Base-by-base conservation (phyloP, 2,329 filamentous ascomycete genomes). In the Botrytis fragariae region DNA sequence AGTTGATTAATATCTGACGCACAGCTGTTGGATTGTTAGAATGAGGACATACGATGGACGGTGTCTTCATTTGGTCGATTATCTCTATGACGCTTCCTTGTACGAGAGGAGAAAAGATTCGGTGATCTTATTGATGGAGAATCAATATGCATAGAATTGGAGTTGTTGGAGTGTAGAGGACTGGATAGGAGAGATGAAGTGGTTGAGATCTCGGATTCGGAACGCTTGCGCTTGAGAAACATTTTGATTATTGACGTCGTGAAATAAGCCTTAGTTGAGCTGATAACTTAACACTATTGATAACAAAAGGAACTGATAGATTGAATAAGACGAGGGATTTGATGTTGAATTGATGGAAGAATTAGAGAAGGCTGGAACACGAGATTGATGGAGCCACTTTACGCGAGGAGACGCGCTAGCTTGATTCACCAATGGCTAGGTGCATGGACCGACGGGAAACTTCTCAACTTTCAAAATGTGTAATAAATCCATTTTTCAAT, bases 191-290 rank as follows among this genome's bases (percentile, higher is more conserved):
- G 83, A 74, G 82, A 81, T 69, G 84, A 85, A 51, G 84, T 84
- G 51, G 84, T 82, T 67, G 85, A 86, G 74, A 89, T 83, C 79
- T 89, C 87, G 35, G 87, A 87, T 72, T 86, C 84, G 77, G 89
- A 91, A 61, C 88, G 86, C 84, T 91, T 91, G 81, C 89, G 88
- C 80, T 91, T 91, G 79, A 89, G 82, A 39, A 85, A 80, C 87
- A 88, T 89, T 25, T 35, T 72, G 42, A 10, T 42, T 71, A 8
- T 65, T 32, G 10, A 6, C 39, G n/a, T 44, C 18, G 18, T 42
- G 48, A 35, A 18, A 9, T 22, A 57, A 32, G 22, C 16, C n/a
- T 22, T 32, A 32, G 25, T 68, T 54, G 29, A 54, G 45, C 18
- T 68, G 45, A 25, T 48, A 54, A 48, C 35, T 54, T 44, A 20